Evolutionary conservation across 176 grass and related monocot genomes (phyloP).

Genomic region (Cenchrus purpureus): DNA sequence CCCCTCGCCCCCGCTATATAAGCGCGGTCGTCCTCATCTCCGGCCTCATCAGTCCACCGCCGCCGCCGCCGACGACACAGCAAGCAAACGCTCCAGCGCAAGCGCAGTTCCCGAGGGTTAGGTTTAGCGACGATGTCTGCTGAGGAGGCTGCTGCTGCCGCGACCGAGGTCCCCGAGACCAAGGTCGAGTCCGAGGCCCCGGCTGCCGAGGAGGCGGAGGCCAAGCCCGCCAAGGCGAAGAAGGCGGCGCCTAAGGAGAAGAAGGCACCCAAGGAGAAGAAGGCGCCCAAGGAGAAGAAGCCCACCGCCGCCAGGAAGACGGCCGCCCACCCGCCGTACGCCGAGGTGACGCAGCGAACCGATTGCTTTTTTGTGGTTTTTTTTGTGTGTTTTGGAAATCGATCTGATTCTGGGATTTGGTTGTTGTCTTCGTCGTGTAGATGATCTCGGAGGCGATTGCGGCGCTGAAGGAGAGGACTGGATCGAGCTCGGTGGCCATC

Average conservation of each 20-base stretch:
- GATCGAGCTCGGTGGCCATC: constrained; percentile 86
- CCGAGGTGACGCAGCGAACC: constrained; percentile 45
- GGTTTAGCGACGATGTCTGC: constrained; percentile 33
- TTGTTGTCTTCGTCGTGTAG: constrained; percentile 16
- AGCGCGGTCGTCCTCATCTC: constrained; percentile 15
- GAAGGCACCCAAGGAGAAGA: constrained; percentile 29
- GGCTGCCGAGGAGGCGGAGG: neutral
- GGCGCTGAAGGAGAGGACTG: constrained; percentile 74
- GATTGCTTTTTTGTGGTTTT: neutral
- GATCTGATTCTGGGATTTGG: constrained; percentile 7
- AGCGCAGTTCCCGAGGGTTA: neutral
- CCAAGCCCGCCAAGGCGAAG: neutral
- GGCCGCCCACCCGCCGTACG: constrained; percentile 69
- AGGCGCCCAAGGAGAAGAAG: constrained; percentile 50
- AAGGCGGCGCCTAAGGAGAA: neutral
- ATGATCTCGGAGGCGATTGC: constrained; percentile 83
- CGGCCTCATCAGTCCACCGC: neutral
- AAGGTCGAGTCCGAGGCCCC: constrained; percentile 21
- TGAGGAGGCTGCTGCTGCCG: constrained; percentile 17
- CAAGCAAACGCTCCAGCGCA: neutral
- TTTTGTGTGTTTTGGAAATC: no score
- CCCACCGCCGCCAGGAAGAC: constrained; percentile 35
- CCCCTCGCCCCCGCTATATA: constrained; percentile 47
- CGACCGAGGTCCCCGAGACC: neutral
- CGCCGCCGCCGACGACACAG: neutral